Base-by-base conservation (phyloP, 108 stramenopile species). In the Nitzschia inconspicua region DNA sequence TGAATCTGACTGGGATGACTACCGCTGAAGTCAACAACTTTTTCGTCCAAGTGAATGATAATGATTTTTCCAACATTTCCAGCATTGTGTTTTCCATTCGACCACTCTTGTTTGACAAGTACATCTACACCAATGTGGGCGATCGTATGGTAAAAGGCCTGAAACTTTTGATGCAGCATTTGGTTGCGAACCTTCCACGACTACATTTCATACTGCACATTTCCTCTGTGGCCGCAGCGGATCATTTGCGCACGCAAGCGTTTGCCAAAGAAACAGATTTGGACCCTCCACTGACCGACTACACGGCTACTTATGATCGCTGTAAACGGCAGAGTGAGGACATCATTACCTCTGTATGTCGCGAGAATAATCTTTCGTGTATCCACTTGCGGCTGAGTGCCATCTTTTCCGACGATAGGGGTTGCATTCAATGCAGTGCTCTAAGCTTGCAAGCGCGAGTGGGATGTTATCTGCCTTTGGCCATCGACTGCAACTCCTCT, bases 401-500 rank as follows among this genome's bases (percentile, higher is more conserved):
- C 50, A 62, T 70, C 22, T 70, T 70, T 47, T 62, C 68, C 25
- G 68, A 70, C 31, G 49, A 52, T 36, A 14, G 8, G 2, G 14
- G 29, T 37, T 70, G 68, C 30, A 70, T 70, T 44, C 68, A 70
- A 46, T 70, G 68, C 26, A 49, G 43, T 19, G 60, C 68, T 19
- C 25, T 70, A 6, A 39, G 14, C 6, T 34, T 61, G 31, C 68
- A 70, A 62, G 19, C 42, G 13, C 60, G 68, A 3, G 13, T 70
- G n/a, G 60, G 68, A 40, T 53, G 36, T 8, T 62, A 62, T 44
- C 37, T 70, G 36, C 28, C 50, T 8, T 31, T 36, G 9, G 13
- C 30, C 3, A 70, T 70, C 36, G 68, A 70, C 28, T 70, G 68
- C 51, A 70, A 70, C 36, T 60, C 59, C 25, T 44, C 60, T 47